Percentiles rank a stretch among this genome's conserved stretches.
Conservation (phyloP, 2,329 filamentous ascomycete species). For the Xenosphaeropsis pyriputrescens region DNA sequence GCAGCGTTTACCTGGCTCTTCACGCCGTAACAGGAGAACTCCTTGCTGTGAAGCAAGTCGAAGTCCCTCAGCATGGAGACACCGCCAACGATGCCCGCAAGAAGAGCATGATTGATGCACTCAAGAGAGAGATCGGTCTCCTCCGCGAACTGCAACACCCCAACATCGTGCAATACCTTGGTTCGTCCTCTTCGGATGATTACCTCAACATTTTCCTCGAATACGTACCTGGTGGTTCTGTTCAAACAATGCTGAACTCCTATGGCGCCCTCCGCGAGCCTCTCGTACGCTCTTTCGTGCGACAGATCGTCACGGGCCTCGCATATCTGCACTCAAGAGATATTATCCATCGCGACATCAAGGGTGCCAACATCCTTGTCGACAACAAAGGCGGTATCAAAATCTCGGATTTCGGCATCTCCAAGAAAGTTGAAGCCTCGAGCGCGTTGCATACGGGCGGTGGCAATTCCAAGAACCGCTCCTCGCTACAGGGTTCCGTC, state of each 20-base stretch:
- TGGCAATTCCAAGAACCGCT: slow-evolving; percentile 52
- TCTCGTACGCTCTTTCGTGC: slow-evolving; percentile 88
- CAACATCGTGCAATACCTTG: slow-evolving; percentile 97
- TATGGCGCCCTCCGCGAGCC: slow-evolving; percentile 92
- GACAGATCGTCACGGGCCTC: slow-evolving; percentile 84
- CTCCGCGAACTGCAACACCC: slow-evolving; percentile 87
- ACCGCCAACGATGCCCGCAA: slow-evolving; percentile 79
- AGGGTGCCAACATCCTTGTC: slow-evolving; percentile 95
- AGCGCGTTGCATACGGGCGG: slow-evolving; percentile 56
- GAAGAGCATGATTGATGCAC: slow-evolving; percentile 93
- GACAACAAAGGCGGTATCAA: slow-evolving; percentile 99
- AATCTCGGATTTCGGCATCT: slow-evolving; percentile 98
- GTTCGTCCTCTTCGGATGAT: slow-evolving; percentile 80
- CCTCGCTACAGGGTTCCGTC: slow-evolving; percentile 87
- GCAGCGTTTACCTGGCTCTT: slow-evolving; percentile 85
- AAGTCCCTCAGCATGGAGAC: slow-evolving; percentile 67
- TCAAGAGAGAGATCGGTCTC: slow-evolving; percentile 92
- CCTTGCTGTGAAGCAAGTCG: slow-evolving; percentile 96
- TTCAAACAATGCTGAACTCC: slow-evolving; percentile 96
- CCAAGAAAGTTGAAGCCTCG: slow-evolving; percentile 88
- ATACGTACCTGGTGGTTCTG: slow-evolving; percentile 93
- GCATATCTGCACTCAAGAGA: slow-evolving; percentile 88
- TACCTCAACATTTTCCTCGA: slow-evolving; percentile 99
- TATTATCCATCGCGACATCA: slow-evolving; percentile 98
- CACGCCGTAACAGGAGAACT: slow-evolving; percentile 95